These are phyloP conservation scores for Thelonectria olida DNA, from an alignment of 2,329 filamentous ascomycete species.

Conservation along the genomic window DNA sequence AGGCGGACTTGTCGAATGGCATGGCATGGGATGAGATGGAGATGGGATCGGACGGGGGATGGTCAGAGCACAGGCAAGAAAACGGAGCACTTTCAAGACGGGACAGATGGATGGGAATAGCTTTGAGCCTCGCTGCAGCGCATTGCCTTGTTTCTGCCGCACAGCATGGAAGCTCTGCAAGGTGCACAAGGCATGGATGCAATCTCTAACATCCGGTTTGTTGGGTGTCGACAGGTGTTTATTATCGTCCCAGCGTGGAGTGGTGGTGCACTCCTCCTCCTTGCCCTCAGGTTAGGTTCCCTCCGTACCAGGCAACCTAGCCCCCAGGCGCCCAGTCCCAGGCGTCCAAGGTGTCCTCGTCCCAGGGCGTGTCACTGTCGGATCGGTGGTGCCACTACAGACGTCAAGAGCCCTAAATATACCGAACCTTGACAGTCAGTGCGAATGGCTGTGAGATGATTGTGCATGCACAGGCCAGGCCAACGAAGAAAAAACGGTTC, in stretches of 20 bases:
- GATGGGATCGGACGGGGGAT: constrained; percentile 13
- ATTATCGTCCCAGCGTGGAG: constrained; percentile 19
- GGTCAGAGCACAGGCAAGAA: constrained; percentile 15
- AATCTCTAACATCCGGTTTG: not conserved
- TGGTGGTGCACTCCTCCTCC: constrained; percentile 10
- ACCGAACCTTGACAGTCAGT: constrained; percentile 10
- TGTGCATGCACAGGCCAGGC: not conserved
- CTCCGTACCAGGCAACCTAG: not conserved
- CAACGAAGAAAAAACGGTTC: not conserved
- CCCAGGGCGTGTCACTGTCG: not conserved
- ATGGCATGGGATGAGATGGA: constrained; percentile 15
- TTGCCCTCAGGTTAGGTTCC: too few relatives aligned
- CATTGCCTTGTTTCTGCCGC: not conserved
- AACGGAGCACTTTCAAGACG: not conserved
- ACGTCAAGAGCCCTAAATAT: constrained; percentile 10
- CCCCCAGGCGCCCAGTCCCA: too few relatives aligned
- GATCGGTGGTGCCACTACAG: constrained; percentile 11
- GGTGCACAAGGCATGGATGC: too few relatives aligned
- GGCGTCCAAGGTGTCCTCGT: not conserved
- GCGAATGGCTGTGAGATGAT: not conserved
- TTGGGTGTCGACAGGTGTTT: constrained; percentile 1
- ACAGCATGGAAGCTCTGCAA: too few relatives aligned
- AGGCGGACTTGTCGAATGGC: constrained; percentile 1
- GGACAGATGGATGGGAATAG: not conserved
- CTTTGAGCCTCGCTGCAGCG: not conserved